Evolutionary conservation across 2,329 filamentous ascomycete species (phyloP).

Genomic region (Diaporthe velutina): DNA sequence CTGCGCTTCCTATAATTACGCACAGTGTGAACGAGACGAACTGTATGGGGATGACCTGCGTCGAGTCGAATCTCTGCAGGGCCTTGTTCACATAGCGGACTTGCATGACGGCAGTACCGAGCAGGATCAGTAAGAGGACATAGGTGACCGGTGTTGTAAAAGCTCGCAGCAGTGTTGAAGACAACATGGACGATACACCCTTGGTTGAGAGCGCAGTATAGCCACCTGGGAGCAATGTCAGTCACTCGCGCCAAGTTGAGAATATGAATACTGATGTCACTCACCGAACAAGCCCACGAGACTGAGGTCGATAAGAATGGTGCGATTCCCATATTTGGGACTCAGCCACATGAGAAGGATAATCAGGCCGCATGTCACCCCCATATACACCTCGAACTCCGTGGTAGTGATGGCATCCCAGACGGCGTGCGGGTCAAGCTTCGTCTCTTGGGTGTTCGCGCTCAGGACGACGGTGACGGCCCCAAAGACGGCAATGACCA

Average conservation of each 20-base stretch:
- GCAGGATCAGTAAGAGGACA: conserved; percentile 81
- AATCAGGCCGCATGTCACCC: conserved; percentile 81
- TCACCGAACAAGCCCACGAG: conserved; percentile 93
- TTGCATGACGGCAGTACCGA: conserved; percentile 92
- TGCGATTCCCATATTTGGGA: conserved; percentile 84
- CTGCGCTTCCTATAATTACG: conserved; percentile 92
- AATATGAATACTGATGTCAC: conserved; percentile 43
- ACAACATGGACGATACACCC: conserved; percentile 94
- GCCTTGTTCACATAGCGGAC: conserved; percentile 94
- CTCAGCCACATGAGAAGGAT: conserved; percentile 84
- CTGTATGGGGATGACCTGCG: conserved; percentile 96
- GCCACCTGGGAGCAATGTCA: conserved; percentile 69
- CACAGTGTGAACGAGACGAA: conserved; percentile 97
- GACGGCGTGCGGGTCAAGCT: conserved; percentile 90
- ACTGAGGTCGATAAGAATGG: conserved; percentile 91
- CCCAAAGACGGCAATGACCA: conserved; percentile 86
- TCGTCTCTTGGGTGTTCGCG: conserved; percentile 89
- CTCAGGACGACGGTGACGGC: conserved; percentile 94
- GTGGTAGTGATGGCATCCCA: conserved; percentile 88
- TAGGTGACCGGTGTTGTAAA: conserved; percentile 96
- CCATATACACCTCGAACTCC: conserved; percentile 93
- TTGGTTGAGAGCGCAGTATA: conserved; percentile 98
- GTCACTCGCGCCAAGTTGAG: background rate
- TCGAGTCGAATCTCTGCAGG: conserved; percentile 94
- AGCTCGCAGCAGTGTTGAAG: conserved; percentile 88